Percentiles rank a stretch among this genome's conserved stretches.
phyloP scores from a whole-genome alignment of 2,329 filamentous ascomycete genomes.

The Pseudogymnoascus sp. region DNA sequence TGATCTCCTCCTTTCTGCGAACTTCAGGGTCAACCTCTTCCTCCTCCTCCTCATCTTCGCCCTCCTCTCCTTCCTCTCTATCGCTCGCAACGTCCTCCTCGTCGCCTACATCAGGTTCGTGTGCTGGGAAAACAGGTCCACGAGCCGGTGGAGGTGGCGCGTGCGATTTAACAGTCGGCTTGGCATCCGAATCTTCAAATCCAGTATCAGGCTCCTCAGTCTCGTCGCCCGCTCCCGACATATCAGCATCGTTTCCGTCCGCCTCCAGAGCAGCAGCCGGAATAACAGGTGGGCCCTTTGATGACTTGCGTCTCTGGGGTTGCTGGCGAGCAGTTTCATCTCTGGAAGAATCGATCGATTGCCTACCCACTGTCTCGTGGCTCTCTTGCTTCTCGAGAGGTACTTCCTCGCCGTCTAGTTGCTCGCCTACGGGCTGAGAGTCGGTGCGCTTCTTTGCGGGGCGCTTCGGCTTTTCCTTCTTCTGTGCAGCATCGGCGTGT shows the following conservation, averaged over 20 bases:
- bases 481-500: conserved; percentile 68
- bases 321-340: conserved; percentile 37
- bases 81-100: conserved; percentile 39
- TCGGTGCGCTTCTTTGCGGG: conserved; percentile 61
- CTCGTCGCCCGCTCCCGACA: conserved; percentile 57
- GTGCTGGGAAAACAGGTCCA: conserved; percentile 33
- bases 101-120: conserved; percentile 37
- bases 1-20: conserved; percentile 75
- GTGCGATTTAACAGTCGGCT: conserved; percentile 21
- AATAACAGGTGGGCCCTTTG: conserved; percentile 34
- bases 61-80: conserved; percentile 44
- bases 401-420: conserved; percentile 29
- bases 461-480: conserved; percentile 83
- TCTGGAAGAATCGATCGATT: conserved; percentile 41
- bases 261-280: conserved; percentile 16
- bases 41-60: conserved; percentile 67
- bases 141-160: conserved; percentile 32
- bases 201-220: conserved; percentile 58
- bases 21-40: conserved; percentile 85
- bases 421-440: conserved; percentile 35
- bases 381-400: conserved; percentile 41
- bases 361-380: conserved; percentile 40
- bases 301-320: conserved; percentile 46
- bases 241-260: conserved; percentile 58
- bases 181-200: conserved; percentile 68